Evolutionary conservation across 108 stramenopile genomes (phyloP), one percentile per base, ranked within the genome.

Genomic region (Pelagomonas calceolata): DNA sequence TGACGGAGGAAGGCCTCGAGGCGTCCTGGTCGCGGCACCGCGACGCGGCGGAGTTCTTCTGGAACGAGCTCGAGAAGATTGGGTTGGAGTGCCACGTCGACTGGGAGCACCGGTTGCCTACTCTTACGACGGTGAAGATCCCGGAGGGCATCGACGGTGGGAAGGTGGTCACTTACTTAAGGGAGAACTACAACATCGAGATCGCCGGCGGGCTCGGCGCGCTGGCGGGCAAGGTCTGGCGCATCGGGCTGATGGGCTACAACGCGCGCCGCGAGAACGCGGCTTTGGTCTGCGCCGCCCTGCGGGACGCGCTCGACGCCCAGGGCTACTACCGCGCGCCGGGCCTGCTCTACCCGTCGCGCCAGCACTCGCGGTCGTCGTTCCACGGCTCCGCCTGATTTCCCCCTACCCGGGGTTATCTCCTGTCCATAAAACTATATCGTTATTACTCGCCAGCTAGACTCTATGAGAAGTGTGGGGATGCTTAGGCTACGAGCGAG

Each of bases 231-330:
- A 60, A 60, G 51, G 51, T 60, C 51, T 60, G 51, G 51, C 51
- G 51, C 51, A 60, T 60, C 51, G 51, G 51, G 21, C 51, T 60
- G 21, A 60, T 60, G 51, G 51, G 51, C 51, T 60, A 60, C 51
- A 60, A 60, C 51, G 18, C 51, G 21, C 14, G 26, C 21, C 3
- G 10, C 7, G 51, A 60, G 51, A 60, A 60, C 51, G 51, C 51
- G 21, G 51, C 51, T 1, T 3, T 60, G 21, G 14, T 16, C 51
- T 16, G 14, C 51, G 51, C 51, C 7, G 51, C 51, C 7, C 51
- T 60, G 21, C 14, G 26, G 7, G 51, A 60, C 51, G 51, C 51
- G 21, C 51, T 60, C 51, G 51, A 16, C 51, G 21, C 14, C 21
- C 51, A 60, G 26, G 51, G 51, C 51, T 60, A 26, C 51, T 60